Conservation (phyloP, 129 eudicot species). For the Dittrichia graveolens region DNA sequence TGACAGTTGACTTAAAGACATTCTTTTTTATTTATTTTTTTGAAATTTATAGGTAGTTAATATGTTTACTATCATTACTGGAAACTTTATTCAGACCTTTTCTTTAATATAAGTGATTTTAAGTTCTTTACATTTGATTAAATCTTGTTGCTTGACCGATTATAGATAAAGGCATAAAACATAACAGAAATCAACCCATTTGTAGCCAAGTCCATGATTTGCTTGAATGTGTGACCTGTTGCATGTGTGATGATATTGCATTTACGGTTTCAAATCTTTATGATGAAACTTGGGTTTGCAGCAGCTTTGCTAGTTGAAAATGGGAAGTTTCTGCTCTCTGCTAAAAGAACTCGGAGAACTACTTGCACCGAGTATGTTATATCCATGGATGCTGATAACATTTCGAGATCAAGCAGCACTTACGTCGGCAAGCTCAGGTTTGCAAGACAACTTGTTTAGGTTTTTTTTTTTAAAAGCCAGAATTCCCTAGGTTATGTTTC, state of each 20-base stretch:
- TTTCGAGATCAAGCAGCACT: constrained; percentile 81
- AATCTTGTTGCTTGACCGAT: not conserved
- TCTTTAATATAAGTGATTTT: not conserved
- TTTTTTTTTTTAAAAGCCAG: not conserved
- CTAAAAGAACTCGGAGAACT: constrained; percentile 85
- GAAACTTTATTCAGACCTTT: not conserved
- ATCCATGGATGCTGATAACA: constrained; percentile 82
- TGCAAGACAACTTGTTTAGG: not conserved
- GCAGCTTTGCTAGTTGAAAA: constrained; percentile 83
- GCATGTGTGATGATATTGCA: not conserved
- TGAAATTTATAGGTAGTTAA: not conserved
- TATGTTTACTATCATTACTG: no score
- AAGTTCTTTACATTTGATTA: not conserved
- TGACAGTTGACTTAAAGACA: not conserved
- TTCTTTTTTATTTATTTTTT: no score
- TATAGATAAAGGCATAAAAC: not conserved
- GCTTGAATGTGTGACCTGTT: constrained; percentile 4
- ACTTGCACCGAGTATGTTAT: constrained; percentile 87
- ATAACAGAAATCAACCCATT: not conserved
- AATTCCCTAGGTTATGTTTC: not conserved
- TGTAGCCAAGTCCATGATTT: not conserved
- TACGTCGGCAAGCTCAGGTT: constrained; percentile 86
- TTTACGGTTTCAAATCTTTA: not conserved
- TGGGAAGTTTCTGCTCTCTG: constrained; percentile 85
- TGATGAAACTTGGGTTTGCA: constrained; percentile 35